Base-by-base conservation (phyloP, 2,329 filamentous ascomycete species). In the Oidium heveae region DNA sequence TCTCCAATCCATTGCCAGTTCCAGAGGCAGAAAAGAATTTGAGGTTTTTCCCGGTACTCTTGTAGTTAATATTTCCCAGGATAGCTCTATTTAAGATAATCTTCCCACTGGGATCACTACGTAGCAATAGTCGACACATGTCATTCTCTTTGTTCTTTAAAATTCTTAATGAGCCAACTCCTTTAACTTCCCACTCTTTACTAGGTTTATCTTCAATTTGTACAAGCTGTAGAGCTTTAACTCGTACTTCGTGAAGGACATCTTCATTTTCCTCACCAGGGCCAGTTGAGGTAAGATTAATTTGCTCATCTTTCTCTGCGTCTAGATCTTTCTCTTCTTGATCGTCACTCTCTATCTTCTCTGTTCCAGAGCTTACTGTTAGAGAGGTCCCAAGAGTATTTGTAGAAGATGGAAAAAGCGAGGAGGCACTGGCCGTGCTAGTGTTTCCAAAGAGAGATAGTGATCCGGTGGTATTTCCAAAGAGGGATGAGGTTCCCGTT, bases 201-300 rank as follows among this genome's bases (percentile, higher is more conserved):
- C 16, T 39, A 61, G 73, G 71, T 28, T 70, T 69, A n/a, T 70
- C 68, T 28, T 72, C 70, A 15, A 73, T 72, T 15, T 70, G 67
- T 43, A 72, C 68, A 61, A 78, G 76, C 64, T 82, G 81, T 58
- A 81, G 68, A 13, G 77, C 81, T 66, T 85, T 86, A 47, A 80
- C 79, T 24, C 80, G 76, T 15, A 82, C 73, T 63, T 89, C 81
- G 64, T 83, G 75, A 20, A 87, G 65, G 39, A 80, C 70, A 34
- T 77, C 74, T 65, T 91, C 85, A 56, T 85, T 74, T 64, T 84
- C 80, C 65, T 88, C 82, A 24, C 80, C 80, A 43, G 79, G 75
- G 16, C 77, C 76, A 55, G 74, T 75, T 59, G 75, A 72, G 54
- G 79, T 79, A 61, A 89, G 73, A 63, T 82, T 80, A 59, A 85